Evolutionary conservation across 768 basidiomycete genomes (phyloP), one percentile per base, ranked within the genome.

Genomic region (Hirschioporus abietinus): DNA sequence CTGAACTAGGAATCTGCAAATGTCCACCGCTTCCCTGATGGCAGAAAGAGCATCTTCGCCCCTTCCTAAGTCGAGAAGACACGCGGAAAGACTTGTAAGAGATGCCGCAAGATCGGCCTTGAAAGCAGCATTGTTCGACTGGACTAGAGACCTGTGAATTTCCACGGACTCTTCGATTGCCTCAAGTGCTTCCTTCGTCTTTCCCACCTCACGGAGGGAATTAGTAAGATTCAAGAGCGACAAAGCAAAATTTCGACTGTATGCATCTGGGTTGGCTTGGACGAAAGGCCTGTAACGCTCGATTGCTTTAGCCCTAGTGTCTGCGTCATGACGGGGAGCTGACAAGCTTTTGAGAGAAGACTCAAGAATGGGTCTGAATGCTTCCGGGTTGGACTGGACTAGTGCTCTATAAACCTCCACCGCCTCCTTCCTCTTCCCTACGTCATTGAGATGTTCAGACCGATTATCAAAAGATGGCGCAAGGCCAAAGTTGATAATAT

Each of bases 61-160:
- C 12, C 12, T 10, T 3, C 42, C 12, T 2, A 10, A 1, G 20
- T 52, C 42, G 12, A 3, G 4, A 52, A 68, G 35, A 52, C 34
- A 52, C 7, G 65, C 52, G 15, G 64, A 65, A 27, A 69, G 34
- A 35, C 62, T 69, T 57, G 64, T 52, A 1, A 68, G 60, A 7
- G 67, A 30, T 35, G 23, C 2, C 17, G 68, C 67, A 52, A 69
- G 64, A 34, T 68, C 15, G 6, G 30, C 7, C 18, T 62, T 64
- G 58, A 65, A 68, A 1, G 61, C 24, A n/a, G n/a, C n/a, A n/a
- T n/a, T n/a, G 25, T 58, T 27, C 68, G 64, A 60, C 35, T 25
- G 4, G 35, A 52, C 68, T 30, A 69, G 68, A 15, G 42, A 3
- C 20, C 64, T 67, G 60, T 35, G 57, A 6, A 61, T 15, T 3